phyloP scores from a whole-genome alignment of 192 early-diverging fungal genomes.

The Geranomyces michiganensis region DNA sequence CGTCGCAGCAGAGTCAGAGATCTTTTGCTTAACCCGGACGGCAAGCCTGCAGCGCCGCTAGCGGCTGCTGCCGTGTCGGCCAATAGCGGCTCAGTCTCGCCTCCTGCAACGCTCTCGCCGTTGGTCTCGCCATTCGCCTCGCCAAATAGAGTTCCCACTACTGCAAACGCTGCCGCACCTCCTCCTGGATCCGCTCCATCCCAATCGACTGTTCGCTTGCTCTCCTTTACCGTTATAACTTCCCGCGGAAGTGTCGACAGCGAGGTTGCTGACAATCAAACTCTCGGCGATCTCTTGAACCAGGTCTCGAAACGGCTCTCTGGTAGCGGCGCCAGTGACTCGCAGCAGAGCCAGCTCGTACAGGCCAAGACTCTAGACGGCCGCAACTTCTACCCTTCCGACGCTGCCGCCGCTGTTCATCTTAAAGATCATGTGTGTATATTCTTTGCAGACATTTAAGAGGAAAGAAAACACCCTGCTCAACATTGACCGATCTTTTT shows the following conservation, averaged over 20 bases:
- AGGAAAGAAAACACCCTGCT: no score
- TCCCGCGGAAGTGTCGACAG: conserved; percentile 10
- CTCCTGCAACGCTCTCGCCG: neutral
- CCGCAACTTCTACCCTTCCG: neutral
- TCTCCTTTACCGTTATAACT: conserved; percentile 25
- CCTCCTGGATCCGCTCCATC: neutral
- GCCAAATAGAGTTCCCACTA: neutral
- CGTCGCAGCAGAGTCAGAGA: conserved; percentile 4
- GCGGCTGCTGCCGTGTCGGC: neutral
- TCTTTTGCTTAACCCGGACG: conserved; percentile 2
- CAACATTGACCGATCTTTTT: no score
- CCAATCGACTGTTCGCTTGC: neutral
- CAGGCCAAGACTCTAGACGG: conserved; percentile 22
- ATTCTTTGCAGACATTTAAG: no score
- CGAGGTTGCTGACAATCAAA: conserved; percentile 10
- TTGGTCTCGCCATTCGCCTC: neutral
- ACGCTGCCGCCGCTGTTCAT: conserved; percentile 15
- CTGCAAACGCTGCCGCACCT: neutral
- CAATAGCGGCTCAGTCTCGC: neutral
- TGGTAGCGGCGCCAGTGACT: neutral
- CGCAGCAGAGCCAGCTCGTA: conserved; percentile 3
- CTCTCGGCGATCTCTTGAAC: conserved; percentile 2
- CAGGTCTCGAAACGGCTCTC: neutral
- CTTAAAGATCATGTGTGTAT: conserved; percentile 29
- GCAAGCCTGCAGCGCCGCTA: neutral